phyloP scores from a whole-genome alignment of 108 stramenopile species.

The Poteriospumella lacustris region DNA sequence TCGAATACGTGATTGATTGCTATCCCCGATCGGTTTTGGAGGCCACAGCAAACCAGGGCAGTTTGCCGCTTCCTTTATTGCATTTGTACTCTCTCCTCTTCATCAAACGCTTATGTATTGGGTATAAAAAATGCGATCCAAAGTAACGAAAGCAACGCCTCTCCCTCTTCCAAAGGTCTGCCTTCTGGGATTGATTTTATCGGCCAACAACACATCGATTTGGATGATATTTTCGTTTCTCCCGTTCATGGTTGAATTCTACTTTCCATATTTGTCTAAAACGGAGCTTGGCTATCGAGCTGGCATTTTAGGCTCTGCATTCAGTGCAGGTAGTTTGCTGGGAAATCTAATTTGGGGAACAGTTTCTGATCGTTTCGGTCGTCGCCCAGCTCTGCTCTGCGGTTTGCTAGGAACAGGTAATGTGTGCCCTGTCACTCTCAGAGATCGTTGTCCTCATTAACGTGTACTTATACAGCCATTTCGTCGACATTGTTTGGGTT shows the following conservation, averaged over 20 bases:
- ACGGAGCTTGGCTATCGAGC: not conserved
- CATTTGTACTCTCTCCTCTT: too few relatives aligned
- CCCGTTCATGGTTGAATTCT: not conserved
- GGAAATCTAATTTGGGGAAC: slow-evolving; percentile 20
- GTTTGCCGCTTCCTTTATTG: too few relatives aligned
- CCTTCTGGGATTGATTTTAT: not conserved
- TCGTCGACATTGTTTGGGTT: not conserved
- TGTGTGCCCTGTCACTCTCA: not conserved
- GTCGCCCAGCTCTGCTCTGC: not conserved
- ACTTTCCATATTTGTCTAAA: not conserved
- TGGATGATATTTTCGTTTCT: slow-evolving; percentile 18
- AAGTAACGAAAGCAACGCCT: too few relatives aligned
- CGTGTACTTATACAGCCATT: not conserved
- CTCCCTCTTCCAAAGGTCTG: not conserved
- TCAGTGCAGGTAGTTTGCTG: slow-evolving; percentile 14
- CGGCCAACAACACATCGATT: slow-evolving; percentile 7
- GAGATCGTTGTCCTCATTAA: not conserved
- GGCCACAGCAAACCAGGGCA: too few relatives aligned
- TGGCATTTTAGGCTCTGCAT: slow-evolving; percentile 5
- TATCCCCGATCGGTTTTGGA: too few relatives aligned
- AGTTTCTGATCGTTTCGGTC: not conserved
- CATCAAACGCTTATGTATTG: too few relatives aligned
- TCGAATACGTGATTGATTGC: too few relatives aligned
- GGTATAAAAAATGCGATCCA: too few relatives aligned
- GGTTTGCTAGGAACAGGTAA: slow-evolving; percentile 14